Conservation (phyloP, 257 asterid species). For the Gentiana macrophylla region DNA sequence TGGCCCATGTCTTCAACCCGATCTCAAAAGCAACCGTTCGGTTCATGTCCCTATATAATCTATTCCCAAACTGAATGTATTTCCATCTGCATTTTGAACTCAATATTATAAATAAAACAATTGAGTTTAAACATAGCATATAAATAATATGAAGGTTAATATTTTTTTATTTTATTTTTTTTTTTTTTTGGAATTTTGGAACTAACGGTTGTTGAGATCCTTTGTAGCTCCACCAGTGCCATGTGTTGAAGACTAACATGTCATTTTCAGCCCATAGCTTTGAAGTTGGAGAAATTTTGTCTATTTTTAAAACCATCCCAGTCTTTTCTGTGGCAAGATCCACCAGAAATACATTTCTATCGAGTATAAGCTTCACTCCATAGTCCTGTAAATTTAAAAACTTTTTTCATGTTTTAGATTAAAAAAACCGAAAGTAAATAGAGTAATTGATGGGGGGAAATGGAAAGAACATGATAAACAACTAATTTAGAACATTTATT, state of each 20-base stretch:
- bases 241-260: constrained; percentile 50
- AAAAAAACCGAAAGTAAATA: too few species aligned
- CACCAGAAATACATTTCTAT: constrained; percentile 38
- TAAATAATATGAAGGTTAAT: not conserved
- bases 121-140: not conserved
- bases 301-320: constrained; percentile 40
- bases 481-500: not conserved
- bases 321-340: constrained; percentile 24
- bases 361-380: constrained; percentile 21
- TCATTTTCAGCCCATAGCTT: constrained; percentile 42
- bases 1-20: constrained; percentile 25
- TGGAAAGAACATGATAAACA: not conserved
- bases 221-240: constrained; percentile 67
- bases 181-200: not conserved
- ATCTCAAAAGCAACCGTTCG: constrained; percentile 17
- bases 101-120: not conserved
- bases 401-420: not conserved
- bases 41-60: constrained; percentile 15
- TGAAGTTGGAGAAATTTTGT: constrained; percentile 30
- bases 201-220: constrained; percentile 51
- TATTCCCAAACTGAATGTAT: constrained; percentile 13
- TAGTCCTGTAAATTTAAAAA: constrained; percentile 28
- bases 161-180: not conserved
- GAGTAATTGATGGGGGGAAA: not conserved
- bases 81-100: constrained; percentile 18